These are phyloP conservation scores for Boechera stricta DNA, from an alignment of 345 rosid species.

Conservation along the genomic window DNA sequence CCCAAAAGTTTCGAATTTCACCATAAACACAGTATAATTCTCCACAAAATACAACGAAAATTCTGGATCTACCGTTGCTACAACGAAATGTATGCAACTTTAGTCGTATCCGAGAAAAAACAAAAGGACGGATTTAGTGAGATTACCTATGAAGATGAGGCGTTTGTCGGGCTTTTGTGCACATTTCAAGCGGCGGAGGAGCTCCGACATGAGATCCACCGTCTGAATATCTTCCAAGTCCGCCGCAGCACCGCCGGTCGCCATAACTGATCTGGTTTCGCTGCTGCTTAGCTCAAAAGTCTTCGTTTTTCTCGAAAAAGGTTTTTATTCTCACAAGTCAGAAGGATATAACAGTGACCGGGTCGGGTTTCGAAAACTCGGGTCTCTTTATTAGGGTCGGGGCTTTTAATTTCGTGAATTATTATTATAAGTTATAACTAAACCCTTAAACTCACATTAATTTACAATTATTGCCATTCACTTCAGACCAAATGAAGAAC, in stretches of 20 bases:
- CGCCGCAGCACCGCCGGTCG: constrained; percentile 20
- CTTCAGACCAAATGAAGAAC: background rate
- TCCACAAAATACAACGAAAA: background rate
- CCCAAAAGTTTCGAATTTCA: constrained; percentile 8
- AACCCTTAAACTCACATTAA: background rate
- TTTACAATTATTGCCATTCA: constrained; percentile 14
- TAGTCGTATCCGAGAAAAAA: background rate
- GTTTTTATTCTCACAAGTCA: constrained; percentile 14
- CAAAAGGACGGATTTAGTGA: background rate
- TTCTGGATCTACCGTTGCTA: constrained; percentile 25
- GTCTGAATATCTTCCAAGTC: constrained; percentile 77
- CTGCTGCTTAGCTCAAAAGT: constrained; percentile 26
- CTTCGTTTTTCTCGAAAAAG: constrained; percentile 24
- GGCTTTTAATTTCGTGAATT: constrained; percentile 15
- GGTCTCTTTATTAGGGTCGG: constrained; percentile 41
- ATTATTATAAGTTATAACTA: background rate
- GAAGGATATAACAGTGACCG: constrained; percentile 34
- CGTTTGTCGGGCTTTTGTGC: constrained; percentile 85
- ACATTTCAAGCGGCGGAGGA: constrained; percentile 87
- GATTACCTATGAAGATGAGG: constrained; percentile 81
- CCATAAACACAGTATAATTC: constrained; percentile 12
- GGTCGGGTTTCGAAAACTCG: constrained; percentile 29
- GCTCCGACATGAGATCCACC: constrained; percentile 81
- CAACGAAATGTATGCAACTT: constrained; percentile 2
- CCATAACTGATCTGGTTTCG: constrained; percentile 45